Percentiles rank a stretch among this genome's conserved stretches.
These are phyloP conservation scores for Neoarthrinium moseri DNA, from an alignment of 2,329 filamentous ascomycete species.

Conservation along the genomic window DNA sequence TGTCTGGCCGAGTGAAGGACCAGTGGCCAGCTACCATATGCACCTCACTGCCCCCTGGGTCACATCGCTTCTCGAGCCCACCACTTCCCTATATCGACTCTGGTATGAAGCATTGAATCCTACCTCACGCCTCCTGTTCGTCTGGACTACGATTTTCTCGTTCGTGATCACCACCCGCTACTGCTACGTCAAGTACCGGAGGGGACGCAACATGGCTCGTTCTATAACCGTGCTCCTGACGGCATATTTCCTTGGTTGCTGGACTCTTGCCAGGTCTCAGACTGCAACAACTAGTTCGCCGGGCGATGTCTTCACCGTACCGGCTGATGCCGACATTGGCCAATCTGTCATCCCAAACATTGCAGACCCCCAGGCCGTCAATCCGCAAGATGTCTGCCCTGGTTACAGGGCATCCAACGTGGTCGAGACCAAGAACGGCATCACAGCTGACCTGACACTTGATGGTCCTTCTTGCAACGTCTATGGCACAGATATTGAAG, in stretches of 20 bases:
- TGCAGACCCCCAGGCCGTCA: conserved; percentile 59
- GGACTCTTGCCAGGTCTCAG: conserved; percentile 6
- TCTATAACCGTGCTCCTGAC: conserved; percentile 4
- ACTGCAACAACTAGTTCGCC: background rate
- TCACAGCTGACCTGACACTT: conserved; percentile 69
- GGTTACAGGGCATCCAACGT: conserved; percentile 68
- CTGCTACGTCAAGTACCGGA: background rate
- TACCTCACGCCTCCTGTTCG: background rate
- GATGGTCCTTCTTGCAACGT: conserved; percentile 72
- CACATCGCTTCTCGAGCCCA: background rate
- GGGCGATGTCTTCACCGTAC: conserved; percentile 39
- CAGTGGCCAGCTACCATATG: background rate
- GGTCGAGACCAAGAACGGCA: conserved; percentile 44
- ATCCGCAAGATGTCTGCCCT: conserved; percentile 65
- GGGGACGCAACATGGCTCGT: conserved; percentile 10
- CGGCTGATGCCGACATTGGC: conserved; percentile 42
- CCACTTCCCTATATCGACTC: background rate
- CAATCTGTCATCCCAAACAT: conserved; percentile 59
- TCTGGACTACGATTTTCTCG: conserved; percentile 1
- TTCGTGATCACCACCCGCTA: conserved; percentile 4
- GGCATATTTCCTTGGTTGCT: conserved; percentile 8
- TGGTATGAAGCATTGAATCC: conserved; percentile 7
- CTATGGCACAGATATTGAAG: conserved; percentile 73
- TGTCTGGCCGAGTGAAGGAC: background rate
- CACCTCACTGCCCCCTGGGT: background rate